Conservation (phyloP, 805 yeast genomes). For the Kluyveromyces nonfermentans region DNA sequence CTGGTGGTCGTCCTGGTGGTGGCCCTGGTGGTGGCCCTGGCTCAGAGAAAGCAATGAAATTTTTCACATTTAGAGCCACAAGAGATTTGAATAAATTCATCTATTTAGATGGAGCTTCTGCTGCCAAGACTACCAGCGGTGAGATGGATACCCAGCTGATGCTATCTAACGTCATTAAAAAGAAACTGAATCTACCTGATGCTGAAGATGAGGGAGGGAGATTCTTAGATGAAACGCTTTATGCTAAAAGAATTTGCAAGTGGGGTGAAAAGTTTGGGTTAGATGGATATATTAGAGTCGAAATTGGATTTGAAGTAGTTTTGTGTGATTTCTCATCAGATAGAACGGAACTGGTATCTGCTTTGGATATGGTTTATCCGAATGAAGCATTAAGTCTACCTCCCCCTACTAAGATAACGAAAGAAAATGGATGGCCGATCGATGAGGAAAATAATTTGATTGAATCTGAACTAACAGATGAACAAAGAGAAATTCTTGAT, state of each 20-base stretch:
- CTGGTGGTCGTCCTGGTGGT: background rate
- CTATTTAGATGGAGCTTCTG: constrained; percentile 59
- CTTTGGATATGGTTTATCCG: constrained; percentile 32
- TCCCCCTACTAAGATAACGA: constrained; percentile 16
- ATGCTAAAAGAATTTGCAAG: constrained; percentile 43
- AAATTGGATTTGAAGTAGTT: constrained; percentile 53
- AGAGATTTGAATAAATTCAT: constrained; percentile 42
- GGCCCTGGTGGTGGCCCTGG: background rate
- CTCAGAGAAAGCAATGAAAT: constrained; percentile 1
- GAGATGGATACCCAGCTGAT: constrained; percentile 52
- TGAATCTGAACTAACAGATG: constrained; percentile 15
- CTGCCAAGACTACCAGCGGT: constrained; percentile 48
- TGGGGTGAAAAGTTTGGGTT: constrained; percentile 47
- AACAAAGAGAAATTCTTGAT: constrained; percentile 16
- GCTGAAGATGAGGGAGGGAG: constrained; percentile 18
- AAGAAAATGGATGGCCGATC: constrained; percentile 26
- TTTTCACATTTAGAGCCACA: constrained; percentile 40
- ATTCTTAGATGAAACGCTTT: constrained; percentile 33
- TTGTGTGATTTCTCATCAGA: constrained; percentile 45
- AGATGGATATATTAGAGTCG: constrained; percentile 51
- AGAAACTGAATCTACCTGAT: constrained; percentile 8
- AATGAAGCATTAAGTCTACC: constrained; percentile 35
- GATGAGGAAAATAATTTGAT: constrained; percentile 14
- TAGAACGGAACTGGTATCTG: constrained; percentile 39
- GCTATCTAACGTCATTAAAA: constrained; percentile 27